Conservation (phyloP, 2,329 filamentous ascomycete genomes). For the Fusarium papillatum region DNA sequence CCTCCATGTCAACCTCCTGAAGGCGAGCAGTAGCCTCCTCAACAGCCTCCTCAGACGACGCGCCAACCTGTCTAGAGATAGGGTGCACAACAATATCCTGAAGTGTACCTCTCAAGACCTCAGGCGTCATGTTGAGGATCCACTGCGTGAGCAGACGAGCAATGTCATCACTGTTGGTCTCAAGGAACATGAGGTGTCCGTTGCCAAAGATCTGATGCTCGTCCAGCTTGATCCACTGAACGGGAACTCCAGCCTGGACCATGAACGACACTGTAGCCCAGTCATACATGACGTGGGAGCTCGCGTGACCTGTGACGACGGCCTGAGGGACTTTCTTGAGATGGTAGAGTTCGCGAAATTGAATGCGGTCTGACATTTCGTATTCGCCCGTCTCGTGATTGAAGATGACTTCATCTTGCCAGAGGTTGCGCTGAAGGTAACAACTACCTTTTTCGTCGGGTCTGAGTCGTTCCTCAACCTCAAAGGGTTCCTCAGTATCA, state of each 20-base stretch:
- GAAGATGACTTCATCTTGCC: conserved; percentile 13
- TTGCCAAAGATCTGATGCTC: conserved; percentile 63
- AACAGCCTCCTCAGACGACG: background rate
- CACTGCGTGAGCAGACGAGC: conserved; percentile 54
- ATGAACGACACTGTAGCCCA: conserved; percentile 67
- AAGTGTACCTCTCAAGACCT: background rate
- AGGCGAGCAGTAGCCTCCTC: background rate
- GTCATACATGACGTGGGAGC: conserved; percentile 67
- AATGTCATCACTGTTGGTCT: conserved; percentile 63
- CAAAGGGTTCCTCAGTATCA: conserved; percentile 16
- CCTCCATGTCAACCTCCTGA: background rate
- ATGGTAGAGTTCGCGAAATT: conserved; percentile 58
- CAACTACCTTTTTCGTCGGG: conserved; percentile 33
- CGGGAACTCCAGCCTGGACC: conserved; percentile 62
- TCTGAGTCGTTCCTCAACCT: conserved; percentile 18
- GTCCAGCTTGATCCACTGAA: conserved; percentile 59
- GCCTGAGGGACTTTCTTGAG: conserved; percentile 62
- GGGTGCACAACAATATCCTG: conserved; percentile 5
- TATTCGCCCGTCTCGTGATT: background rate
- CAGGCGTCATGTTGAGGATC: conserved; percentile 43
- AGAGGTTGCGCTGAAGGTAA: conserved; percentile 34
- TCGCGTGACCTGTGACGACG: conserved; percentile 65
- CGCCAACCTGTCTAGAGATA: background rate
- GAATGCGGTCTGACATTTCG: background rate
- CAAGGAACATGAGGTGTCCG: conserved; percentile 67